Evolutionary conservation across 495 filamentous ascomycete genomes (phyloP).

Genomic region (Bathelium albidoporum): DNA sequence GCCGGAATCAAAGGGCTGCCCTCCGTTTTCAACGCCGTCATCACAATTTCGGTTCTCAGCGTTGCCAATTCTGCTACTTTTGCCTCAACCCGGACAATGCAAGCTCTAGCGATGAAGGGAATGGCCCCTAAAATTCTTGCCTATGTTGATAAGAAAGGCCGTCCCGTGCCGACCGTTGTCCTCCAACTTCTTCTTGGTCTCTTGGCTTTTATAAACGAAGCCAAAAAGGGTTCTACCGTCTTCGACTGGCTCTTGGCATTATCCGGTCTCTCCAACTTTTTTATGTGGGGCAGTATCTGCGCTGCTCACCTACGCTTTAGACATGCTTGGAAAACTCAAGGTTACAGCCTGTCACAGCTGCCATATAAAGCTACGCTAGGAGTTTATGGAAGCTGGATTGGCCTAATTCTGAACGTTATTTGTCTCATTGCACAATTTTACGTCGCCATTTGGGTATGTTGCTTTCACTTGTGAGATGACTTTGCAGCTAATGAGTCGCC

Average conservation of each 20-base stretch:
- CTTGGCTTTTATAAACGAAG: conserved; percentile 22
- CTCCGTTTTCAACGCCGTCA: conserved; percentile 34
- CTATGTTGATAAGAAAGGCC: conserved; percentile 32
- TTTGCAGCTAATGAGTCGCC: neutral
- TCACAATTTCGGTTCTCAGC: conserved; percentile 32
- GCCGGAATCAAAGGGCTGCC: conserved; percentile 31
- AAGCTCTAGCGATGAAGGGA: conserved; percentile 28
- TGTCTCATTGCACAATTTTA: conserved; percentile 54
- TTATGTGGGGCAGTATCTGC: conserved; percentile 62
- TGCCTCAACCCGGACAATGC: conserved; percentile 30
- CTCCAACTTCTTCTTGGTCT: conserved; percentile 30
- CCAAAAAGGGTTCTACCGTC: conserved; percentile 13
- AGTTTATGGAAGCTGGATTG: conserved; percentile 56
- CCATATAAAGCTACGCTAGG: conserved; percentile 59
- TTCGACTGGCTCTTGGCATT: conserved; percentile 61
- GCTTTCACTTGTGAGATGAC: neutral
- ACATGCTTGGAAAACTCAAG: conserved; percentile 52
- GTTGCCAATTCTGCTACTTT: conserved; percentile 33
- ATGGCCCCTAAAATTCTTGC: conserved; percentile 30
- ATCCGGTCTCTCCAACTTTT: conserved; percentile 56
- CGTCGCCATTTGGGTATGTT: conserved; percentile 37
- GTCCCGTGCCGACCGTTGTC: conserved; percentile 46
- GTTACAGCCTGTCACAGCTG: conserved; percentile 56
- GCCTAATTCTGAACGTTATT: conserved; percentile 48
- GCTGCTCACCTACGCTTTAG: conserved; percentile 69